These are phyloP conservation scores for Diaporthe helianthi DNA, from an alignment of 2,329 filamentous ascomycete genomes.

Conservation along the genomic window DNA sequence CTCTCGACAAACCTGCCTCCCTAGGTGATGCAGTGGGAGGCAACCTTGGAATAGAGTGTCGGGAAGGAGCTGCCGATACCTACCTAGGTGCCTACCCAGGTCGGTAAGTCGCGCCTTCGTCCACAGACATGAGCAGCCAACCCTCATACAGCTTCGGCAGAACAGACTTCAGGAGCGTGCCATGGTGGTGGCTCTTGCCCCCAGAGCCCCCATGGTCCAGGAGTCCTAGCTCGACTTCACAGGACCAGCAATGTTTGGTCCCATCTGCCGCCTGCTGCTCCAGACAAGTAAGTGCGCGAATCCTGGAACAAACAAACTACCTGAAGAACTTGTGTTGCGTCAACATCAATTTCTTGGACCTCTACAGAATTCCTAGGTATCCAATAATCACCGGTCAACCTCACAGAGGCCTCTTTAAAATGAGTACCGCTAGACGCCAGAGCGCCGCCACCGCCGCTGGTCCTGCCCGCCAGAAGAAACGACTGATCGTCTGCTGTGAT, in stretches of 20 bases:
- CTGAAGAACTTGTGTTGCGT: background rate
- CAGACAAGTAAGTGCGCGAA: background rate
- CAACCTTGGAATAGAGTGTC: background rate
- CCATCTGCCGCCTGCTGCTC: background rate
- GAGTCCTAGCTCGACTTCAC: too few relatives aligned
- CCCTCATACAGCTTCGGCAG: too few relatives aligned
- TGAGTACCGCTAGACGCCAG: background rate
- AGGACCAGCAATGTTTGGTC: background rate
- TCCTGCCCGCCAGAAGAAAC: constrained; percentile 45
- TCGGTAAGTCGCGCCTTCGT: background rate
- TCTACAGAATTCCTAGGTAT: constrained; percentile 15
- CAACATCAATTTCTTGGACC: background rate
- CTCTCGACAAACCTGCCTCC: background rate
- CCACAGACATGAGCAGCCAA: background rate
- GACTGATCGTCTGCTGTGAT: constrained; percentile 60
- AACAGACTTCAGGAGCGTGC: background rate
- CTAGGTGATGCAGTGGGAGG: background rate
- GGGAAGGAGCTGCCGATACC: background rate
- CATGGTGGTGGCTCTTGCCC: background rate
- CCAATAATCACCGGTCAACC: background rate
- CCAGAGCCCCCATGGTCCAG: too few relatives aligned
- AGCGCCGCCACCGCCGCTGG: background rate
- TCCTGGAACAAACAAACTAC: background rate
- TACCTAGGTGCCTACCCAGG: too few relatives aligned
- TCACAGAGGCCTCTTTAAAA: background rate